These are phyloP conservation scores for Aureobasidium pullulans DNA, from an alignment of 2,329 filamentous ascomycete genomes.

Conservation along the genomic window DNA sequence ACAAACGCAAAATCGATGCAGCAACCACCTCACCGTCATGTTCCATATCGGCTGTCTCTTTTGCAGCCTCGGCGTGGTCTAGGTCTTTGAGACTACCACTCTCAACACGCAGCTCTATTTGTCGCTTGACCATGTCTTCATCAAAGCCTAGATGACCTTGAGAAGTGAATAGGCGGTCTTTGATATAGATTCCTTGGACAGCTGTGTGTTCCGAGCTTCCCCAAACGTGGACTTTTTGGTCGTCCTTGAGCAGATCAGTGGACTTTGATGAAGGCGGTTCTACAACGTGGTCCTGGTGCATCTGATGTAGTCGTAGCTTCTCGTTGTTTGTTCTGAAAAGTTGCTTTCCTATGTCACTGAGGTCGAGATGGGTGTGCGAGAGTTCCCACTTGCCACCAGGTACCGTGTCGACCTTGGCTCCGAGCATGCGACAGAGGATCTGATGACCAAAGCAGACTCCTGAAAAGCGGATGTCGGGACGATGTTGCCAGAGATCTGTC, in stretches of 20 bases:
- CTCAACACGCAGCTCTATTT: constrained; percentile 39
- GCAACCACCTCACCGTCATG: constrained; percentile 35
- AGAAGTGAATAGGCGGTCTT: constrained; percentile 38
- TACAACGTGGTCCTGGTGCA: constrained; percentile 41
- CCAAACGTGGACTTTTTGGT: constrained; percentile 43
- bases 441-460: constrained; percentile 46
- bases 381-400: constrained; percentile 40
- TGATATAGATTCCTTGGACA: constrained; percentile 41
- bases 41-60: constrained; percentile 32
- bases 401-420: constrained; percentile 31
- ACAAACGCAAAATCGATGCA: constrained; percentile 37
- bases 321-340: constrained; percentile 33
- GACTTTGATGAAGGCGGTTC: constrained; percentile 25
- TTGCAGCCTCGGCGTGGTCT: constrained; percentile 30
- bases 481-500: constrained; percentile 43
- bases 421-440: constrained; percentile 38
- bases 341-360: constrained; percentile 33
- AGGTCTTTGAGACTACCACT: constrained; percentile 33
- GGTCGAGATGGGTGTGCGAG: constrained; percentile 34
- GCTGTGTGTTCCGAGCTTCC: constrained; percentile 37
- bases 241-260: constrained; percentile 30
- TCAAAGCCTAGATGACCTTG: constrained; percentile 43
- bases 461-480: constrained; percentile 44
- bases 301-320: constrained; percentile 37
- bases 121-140: constrained; percentile 38